Conservation (phyloP, 1,284 basidiomycete genomes). For the Melampsora americana region DNA sequence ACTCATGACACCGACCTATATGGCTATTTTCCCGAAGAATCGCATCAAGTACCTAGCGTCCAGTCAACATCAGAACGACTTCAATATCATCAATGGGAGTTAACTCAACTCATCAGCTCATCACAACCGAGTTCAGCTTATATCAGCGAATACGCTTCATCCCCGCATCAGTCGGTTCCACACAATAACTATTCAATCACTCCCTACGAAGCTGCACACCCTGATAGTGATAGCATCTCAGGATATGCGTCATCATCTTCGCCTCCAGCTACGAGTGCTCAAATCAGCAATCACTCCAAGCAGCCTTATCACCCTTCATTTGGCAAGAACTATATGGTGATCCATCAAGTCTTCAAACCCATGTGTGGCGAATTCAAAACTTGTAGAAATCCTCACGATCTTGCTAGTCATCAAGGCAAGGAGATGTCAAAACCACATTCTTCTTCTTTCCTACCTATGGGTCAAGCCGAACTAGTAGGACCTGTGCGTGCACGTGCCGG, state of each 20-base stretch:
- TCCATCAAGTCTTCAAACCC: slow-evolving; percentile 28
- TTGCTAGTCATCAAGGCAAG: not conserved
- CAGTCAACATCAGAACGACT: not conserved
- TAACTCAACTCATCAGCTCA: slow-evolving; percentile 2
- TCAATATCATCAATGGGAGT: slow-evolving; percentile 5
- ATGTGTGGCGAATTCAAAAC: not conserved
- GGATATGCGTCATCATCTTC: slow-evolving; percentile 29
- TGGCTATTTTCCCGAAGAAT: not conserved
- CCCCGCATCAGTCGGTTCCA: not conserved
- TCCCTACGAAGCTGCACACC: slow-evolving; percentile 7
- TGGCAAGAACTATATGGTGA: slow-evolving; percentile 22
- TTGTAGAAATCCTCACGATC: not conserved
- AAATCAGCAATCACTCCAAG: not conserved
- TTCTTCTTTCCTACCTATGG: not conserved
- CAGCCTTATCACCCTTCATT: not conserved
- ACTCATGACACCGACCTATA: not conserved
- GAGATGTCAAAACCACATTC: not conserved
- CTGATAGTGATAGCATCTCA: not conserved
- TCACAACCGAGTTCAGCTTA: not conserved
- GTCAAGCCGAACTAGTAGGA: not conserved
- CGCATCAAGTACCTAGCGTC: not conserved
- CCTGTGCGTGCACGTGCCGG: not conserved
- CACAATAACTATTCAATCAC: not conserved
- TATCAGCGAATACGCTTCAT: not conserved
- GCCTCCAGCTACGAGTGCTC: slow-evolving; percentile 8